These are phyloP conservation scores for Penicillium sp. DNA, from an alignment of 2,329 filamentous ascomycete species.

Conservation along the genomic window DNA sequence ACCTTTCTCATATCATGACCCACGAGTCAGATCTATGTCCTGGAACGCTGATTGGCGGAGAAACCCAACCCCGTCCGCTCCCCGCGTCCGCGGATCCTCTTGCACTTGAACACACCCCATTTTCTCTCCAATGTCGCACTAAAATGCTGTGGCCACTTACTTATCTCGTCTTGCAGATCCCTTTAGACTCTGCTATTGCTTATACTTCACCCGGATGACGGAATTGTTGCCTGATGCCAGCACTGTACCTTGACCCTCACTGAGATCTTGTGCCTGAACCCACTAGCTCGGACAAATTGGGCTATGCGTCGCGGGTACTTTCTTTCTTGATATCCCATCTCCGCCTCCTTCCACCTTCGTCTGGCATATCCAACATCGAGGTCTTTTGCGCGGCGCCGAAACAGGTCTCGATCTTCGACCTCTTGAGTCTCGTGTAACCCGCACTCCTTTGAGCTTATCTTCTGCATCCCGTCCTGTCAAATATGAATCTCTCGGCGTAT, in stretches of 20 bases:
- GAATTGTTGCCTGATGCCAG: background rate
- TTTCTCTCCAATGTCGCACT: conserved; percentile 12
- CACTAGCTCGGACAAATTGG: conserved; percentile 2
- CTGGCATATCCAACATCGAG: too few species aligned
- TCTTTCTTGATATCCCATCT: background rate
- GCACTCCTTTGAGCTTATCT: background rate
- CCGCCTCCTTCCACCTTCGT: background rate
- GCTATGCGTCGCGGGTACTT: conserved; percentile 3
- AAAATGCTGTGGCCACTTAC: conserved; percentile 7
- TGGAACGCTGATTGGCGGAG: conserved; percentile 32
- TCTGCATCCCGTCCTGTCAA: conserved; percentile 9
- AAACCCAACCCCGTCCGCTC: conserved; percentile 23
- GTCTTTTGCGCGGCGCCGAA: background rate
- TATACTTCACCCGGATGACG: background rate
- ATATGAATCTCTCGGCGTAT: conserved; percentile 24
- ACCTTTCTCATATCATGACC: background rate
- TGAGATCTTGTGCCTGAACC: background rate
- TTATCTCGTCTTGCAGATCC: background rate
- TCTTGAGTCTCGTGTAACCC: background rate
- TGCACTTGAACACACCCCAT: conserved; percentile 7
- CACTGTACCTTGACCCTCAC: background rate
- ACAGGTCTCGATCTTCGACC: background rate
- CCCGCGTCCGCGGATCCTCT: conserved; percentile 20
- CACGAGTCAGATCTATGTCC: background rate
- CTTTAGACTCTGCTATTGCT: conserved; percentile 10